Base-by-base conservation (phyloP, 2,329 filamentous ascomycete species). In the Pseudogymnoascus destructans region DNA sequence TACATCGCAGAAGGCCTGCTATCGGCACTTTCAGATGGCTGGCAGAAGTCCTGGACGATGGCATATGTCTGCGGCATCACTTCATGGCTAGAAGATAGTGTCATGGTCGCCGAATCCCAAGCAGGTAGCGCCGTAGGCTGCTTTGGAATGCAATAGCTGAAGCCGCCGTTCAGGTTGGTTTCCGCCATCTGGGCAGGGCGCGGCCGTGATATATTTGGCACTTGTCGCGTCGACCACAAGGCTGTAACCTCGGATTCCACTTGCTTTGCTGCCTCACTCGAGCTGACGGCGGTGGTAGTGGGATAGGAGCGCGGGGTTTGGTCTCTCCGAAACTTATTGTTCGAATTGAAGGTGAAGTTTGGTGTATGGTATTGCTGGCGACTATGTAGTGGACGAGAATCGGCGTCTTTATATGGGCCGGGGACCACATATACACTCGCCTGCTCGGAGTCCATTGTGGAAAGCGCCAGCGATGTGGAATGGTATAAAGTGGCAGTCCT, bases 181-280 rank as follows among this genome's bases (percentile, higher is more conserved):
- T 82, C 80, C 63, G 83, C 79, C 59, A 82, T 81, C 36, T 79
- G 81, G 42, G 77, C 77, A 58, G 80, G 79, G 36, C 79, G 75
- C 52, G 76, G 77, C 61, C 77, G 74, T 64, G 74, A 68, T 60
- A 74, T 70, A 54, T 62, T 61, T 35, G 79, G 76, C 38, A 79
- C 72, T 10, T 73, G 75, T 7, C 80, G 77, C 55, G 79, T 78
- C 59, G 79, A 77, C 79, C 79, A 83, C 64, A 77, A 70, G 32
- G 73, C 74, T 35, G 75, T 70, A 23, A 72, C 68, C 67, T 78
- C 71, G 55, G 71, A 70, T 64, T 82, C 79, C 42, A 71, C 68
- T 68, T 77, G 76, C 55, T 68, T 66, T 58, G 74, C 68, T 66
- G 79, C 71, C 59, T 80, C 76, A 66, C 69, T 75, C 59, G 73